phyloP scores from a whole-genome alignment of 176 grass and related monocot species.

The Zea luxurians region DNA sequence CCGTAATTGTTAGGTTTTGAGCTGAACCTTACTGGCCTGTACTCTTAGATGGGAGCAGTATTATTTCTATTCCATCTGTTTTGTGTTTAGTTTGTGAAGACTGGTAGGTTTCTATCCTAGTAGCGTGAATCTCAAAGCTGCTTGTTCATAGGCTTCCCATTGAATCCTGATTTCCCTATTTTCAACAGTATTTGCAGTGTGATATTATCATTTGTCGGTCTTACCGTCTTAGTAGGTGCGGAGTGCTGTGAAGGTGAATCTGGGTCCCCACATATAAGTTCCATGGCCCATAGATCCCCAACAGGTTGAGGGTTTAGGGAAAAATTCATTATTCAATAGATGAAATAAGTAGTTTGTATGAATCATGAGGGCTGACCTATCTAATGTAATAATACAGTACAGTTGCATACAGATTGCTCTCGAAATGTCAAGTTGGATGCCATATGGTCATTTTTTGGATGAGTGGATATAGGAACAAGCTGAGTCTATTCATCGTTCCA shows the following conservation, averaged over 20 bases:
- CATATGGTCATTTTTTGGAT: neutral
- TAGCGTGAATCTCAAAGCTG: neutral
- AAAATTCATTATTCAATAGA: no score
- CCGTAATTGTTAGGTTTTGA: neutral
- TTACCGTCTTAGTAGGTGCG: neutral
- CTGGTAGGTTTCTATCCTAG: neutral
- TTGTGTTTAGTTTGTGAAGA: neutral
- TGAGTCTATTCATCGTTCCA: neutral
- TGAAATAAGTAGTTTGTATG: no score
- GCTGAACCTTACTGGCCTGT: neutral
- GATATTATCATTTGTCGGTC: neutral
- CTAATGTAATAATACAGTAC: neutral
- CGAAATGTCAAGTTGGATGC: neutral
- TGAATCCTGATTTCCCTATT: constrained; percentile 15
- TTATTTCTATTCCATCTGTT: constrained; percentile 18
- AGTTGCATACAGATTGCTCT: neutral
- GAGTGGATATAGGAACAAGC: neutral
- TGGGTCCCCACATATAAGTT: neutral
- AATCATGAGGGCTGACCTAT: no score
- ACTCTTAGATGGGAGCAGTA: neutral
- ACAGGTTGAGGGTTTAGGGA: neutral
- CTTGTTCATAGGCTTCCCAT: neutral
- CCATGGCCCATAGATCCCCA: neutral
- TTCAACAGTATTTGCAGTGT: neutral
- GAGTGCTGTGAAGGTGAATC: neutral